A percentile compares a stretch with the other conserved stretches of the same genome.
These are phyloP conservation scores for Suhomyces atakaporum DNA, from an alignment of 1,139 yeast genomes.

Conservation along the genomic window DNA sequence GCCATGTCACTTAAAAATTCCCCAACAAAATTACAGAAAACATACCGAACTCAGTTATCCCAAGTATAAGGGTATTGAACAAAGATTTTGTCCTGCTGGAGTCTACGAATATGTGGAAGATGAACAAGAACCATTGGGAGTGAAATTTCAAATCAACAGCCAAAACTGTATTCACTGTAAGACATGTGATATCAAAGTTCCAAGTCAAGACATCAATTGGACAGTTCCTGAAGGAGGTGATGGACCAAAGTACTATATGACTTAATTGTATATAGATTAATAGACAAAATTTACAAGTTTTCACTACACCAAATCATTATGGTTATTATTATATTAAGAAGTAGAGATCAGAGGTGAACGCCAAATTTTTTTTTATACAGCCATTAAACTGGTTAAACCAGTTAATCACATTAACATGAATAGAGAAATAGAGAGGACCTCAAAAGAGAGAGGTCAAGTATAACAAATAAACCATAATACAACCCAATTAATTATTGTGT, in stretches of 20 bases:
- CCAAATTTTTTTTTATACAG: conserved; percentile 1
- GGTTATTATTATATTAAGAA: conserved; percentile 2
- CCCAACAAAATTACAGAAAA: conserved; percentile 64
- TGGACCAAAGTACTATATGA: conserved; percentile 91
- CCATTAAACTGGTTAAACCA: conserved; percentile 2
- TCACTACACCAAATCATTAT: not conserved
- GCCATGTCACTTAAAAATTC: conserved; percentile 80
- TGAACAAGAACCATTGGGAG: conserved; percentile 58
- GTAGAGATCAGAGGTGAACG: conserved; percentile 3
- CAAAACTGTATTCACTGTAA: conserved; percentile 98
- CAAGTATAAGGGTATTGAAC: conserved; percentile 81
- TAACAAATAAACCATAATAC: conserved; percentile 11
- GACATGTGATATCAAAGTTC: conserved; percentile 96
- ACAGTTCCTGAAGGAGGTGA: conserved; percentile 97
- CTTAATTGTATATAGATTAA: too few relatives aligned
- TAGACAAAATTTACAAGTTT: too few relatives aligned
- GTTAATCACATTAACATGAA: conserved; percentile 3
- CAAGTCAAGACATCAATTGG: conserved; percentile 93
- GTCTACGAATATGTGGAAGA: conserved; percentile 91
- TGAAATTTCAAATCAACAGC: conserved; percentile 85
- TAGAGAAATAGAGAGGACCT: conserved; percentile 9
- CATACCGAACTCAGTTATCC: conserved; percentile 75
- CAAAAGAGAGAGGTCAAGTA: conserved; percentile 2
- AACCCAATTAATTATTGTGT: conserved; percentile 10
- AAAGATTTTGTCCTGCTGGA: conserved; percentile 96